phyloP scores from a whole-genome alignment of 495 filamentous ascomycete genomes.

The Penicillium fimorum region DNA sequence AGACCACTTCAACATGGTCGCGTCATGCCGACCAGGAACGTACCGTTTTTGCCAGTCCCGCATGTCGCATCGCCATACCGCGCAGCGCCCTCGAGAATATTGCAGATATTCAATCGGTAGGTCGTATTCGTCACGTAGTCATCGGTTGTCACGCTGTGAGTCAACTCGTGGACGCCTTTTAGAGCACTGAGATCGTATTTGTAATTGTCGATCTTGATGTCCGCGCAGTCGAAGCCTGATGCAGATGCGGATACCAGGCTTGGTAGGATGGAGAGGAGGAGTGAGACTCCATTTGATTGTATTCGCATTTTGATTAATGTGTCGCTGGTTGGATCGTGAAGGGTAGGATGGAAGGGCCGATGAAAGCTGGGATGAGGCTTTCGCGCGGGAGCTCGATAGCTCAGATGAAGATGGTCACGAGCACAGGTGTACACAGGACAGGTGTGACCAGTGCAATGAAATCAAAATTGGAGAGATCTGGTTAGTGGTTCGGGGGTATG shows the following conservation, averaged over 20 bases:
- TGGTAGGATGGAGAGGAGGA: conserved; percentile 51
- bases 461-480: neutral
- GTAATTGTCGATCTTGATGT: conserved; percentile 55
- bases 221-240: conserved; percentile 59
- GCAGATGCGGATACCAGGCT: conserved; percentile 41
- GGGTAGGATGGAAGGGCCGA: neutral
- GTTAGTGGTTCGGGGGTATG: neutral
- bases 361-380: conserved; percentile 7
- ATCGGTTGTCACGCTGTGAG: conserved; percentile 51
- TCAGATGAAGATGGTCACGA: conserved; percentile 6
- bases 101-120: conserved; percentile 86
- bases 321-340: neutral
- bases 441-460: conserved; percentile 1
- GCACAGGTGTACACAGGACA: neutral
- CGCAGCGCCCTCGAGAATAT: conserved; percentile 53
- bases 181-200: conserved; percentile 66
- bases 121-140: conserved; percentile 64
- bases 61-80: conserved; percentile 62
- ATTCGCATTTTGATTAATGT: conserved; percentile 39
- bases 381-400: conserved; percentile 9
- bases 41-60: conserved; percentile 54
- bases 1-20: neutral
- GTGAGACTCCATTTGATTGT: conserved; percentile 30
- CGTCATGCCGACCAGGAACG: conserved; percentile 7
- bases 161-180: conserved; percentile 73